phyloP scores from a whole-genome alignment of 2,329 filamentous ascomycete genomes.

The Diaporthe sp. region DNA sequence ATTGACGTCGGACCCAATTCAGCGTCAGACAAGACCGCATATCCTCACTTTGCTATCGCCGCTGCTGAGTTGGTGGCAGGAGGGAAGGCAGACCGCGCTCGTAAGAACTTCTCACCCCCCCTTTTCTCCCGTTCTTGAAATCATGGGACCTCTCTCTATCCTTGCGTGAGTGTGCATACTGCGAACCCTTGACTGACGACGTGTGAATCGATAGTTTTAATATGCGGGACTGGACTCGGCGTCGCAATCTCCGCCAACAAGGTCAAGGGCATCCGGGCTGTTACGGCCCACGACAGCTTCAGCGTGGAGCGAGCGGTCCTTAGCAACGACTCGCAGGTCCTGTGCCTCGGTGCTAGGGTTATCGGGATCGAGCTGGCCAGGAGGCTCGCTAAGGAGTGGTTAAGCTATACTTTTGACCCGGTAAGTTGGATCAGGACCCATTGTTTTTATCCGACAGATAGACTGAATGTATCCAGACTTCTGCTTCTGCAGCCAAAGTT shows the following conservation, averaged over 20 bases:
- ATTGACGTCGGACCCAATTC: conserved; percentile 81
- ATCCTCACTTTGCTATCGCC: conserved; percentile 82
- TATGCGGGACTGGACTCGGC: conserved; percentile 89
- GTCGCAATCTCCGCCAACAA: conserved; percentile 92
- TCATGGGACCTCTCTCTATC: too few relatives aligned
- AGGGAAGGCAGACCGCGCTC: conserved; percentile 79
- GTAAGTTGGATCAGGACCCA: conserved; percentile 51
- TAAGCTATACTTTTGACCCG: conserved; percentile 82
- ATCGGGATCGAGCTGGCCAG: conserved; percentile 86
- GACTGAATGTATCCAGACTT: conserved; percentile 17
- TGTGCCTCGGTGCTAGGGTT: conserved; percentile 89
- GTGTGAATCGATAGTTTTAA: conserved; percentile 64
- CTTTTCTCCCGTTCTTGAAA: background rate
- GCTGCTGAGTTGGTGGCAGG: conserved; percentile 75
- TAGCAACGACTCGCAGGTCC: conserved; percentile 88
- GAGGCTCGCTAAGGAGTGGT: conserved; percentile 83
- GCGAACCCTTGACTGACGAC: background rate
- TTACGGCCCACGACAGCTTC: conserved; percentile 90
- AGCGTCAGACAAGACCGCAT: conserved; percentile 81
- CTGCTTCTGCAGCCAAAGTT: conserved; percentile 38
- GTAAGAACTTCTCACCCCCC: background rate
- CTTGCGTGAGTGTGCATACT: too few relatives aligned
- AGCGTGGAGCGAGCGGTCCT: conserved; percentile 84
- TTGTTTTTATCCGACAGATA: background rate
- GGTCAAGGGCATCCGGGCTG: conserved; percentile 84